Evolutionary conservation across 768 basidiomycete genomes (phyloP), one percentile per base, ranked within the genome.

Genomic region (Mycena leptocephala): DNA sequence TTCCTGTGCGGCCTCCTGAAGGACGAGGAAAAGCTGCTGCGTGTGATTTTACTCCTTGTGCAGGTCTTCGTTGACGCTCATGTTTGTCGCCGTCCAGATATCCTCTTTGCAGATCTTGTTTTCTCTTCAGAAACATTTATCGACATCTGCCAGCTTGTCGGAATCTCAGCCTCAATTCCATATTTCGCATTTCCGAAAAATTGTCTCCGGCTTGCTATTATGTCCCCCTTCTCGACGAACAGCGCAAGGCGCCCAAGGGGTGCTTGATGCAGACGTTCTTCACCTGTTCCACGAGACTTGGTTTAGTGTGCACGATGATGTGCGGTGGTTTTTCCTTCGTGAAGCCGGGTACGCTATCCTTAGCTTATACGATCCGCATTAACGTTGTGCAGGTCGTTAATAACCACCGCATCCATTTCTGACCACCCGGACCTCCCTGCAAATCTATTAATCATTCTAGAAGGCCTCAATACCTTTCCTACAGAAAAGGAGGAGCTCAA

Each of bases 301-400:
- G 93, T 89, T 96, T 79, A 93, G 92, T 77, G 91, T 94, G 16
- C 81, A 95, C 81, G 95, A 96, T 80, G 96, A 98, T 80, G 86
- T 97, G 37, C 91, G 96, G 73, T 97, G 95, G 95, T 95, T 95
- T 86, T 97, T 96, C 86, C 89, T 98, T 39, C 90, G 94, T 53
- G 95, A 97, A 80, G 88, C 94, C 69, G 90, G 88, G 96, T 95
- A 83, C 73, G 90, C 26, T 61, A 86, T 8, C 62, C 39, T 16
- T 9, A 24, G 6, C 28, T 67, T 11, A 22, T 13, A 6, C 37
- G 33, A 5, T 28, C 35, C 59, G 24, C 30, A 8, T 14, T 70
- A 43, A 77, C 41, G 74, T 61, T 55, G 28, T 74, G 11, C 70
- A 86, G 86, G 30, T 82, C 84, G 56, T 70, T 86, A 72, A 74